phyloP scores from a whole-genome alignment of 495 filamentous ascomycete species.

The Staphylotrichum longicolle region DNA sequence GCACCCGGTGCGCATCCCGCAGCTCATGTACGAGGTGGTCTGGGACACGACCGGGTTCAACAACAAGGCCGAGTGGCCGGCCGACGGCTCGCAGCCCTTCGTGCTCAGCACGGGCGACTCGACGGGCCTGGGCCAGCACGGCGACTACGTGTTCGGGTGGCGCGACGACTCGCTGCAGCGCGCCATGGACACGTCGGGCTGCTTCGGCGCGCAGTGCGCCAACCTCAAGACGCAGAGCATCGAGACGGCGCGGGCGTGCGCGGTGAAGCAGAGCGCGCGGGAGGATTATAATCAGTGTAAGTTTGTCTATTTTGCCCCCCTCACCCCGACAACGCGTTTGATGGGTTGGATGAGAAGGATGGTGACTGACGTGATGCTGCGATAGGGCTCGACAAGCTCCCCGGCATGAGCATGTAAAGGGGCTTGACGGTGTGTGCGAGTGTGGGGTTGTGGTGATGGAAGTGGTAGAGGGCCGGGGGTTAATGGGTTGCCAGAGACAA shows the following conservation, averaged over 20 bases:
- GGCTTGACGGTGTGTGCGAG: neutral
- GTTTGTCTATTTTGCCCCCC: slow-evolving; percentile 18
- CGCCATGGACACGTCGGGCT: slow-evolving; percentile 49
- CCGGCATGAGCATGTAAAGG: slow-evolving; percentile 12
- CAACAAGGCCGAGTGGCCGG: slow-evolving; percentile 45
- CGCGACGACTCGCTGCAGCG: slow-evolving; percentile 46
- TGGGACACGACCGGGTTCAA: slow-evolving; percentile 52
- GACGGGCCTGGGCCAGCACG: slow-evolving; percentile 48
- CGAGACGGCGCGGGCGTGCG: slow-evolving; percentile 33
- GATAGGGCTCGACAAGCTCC: slow-evolving; percentile 13
- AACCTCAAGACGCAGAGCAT: slow-evolving; percentile 41
- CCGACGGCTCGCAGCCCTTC: slow-evolving; percentile 50
- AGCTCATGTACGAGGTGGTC: slow-evolving; percentile 53
- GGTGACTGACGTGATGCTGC: neutral
- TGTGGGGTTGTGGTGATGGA: neutral
- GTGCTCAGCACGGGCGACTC: slow-evolving; percentile 46
- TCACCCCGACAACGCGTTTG: too few relatives aligned
- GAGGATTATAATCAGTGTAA: slow-evolving; percentile 49
- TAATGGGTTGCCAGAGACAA: neutral
- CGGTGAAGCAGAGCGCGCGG: slow-evolving; percentile 38
- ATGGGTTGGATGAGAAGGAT: too few relatives aligned
- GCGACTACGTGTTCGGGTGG: slow-evolving; percentile 54
- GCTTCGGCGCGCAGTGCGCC: slow-evolving; percentile 42
- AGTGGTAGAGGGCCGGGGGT: neutral
- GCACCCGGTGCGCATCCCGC: slow-evolving; percentile 49